A percentile compares a stretch with the other conserved stretches of the same genome.
Conservation (phyloP, 768 basidiomycete species). For the Hericium coralloides region DNA sequence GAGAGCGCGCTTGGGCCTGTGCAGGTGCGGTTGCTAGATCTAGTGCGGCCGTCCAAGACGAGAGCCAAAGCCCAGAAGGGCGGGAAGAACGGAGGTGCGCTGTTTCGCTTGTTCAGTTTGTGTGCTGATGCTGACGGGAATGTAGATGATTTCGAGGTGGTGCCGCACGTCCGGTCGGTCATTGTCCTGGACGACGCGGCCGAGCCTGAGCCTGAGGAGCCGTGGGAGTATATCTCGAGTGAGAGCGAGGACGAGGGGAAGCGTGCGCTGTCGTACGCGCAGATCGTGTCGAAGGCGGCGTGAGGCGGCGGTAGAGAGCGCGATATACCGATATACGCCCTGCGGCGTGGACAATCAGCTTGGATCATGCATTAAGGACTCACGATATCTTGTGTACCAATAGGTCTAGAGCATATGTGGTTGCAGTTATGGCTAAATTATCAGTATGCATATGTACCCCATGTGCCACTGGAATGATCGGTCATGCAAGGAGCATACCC, state of each 20-base stretch:
- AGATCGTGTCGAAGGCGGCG: slow-evolving; percentile 19
- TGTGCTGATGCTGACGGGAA: background rate
- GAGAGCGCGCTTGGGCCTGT: slow-evolving; percentile 4
- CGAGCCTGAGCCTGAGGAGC: slow-evolving; percentile 39
- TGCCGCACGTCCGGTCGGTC: slow-evolving; percentile 44
- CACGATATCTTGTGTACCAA: too few species aligned
- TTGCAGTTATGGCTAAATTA: too few species aligned
- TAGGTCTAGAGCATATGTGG: too few species aligned
- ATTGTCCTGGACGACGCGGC: slow-evolving; percentile 47
- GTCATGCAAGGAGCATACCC: too few species aligned
- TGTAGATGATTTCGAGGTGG: slow-evolving; percentile 50
- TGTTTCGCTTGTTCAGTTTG: background rate
- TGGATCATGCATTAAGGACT: background rate
- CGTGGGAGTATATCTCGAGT: slow-evolving; percentile 47
- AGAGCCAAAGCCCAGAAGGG: slow-evolving; percentile 26
- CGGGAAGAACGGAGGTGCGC: slow-evolving; percentile 35
- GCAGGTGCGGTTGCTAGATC: slow-evolving; percentile 16
- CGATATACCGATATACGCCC: background rate
- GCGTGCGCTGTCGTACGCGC: slow-evolving; percentile 33
- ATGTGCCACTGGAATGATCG: too few species aligned
- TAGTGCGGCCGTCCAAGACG: slow-evolving; percentile 19
- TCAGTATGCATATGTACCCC: too few species aligned
- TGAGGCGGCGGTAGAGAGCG: slow-evolving; percentile 11
- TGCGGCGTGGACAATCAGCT: slow-evolving; percentile 3
- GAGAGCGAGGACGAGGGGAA: slow-evolving; percentile 27